Evolutionary conservation across 305 asterid species (phyloP).

Genomic region (Caryopteris hybrid): DNA sequence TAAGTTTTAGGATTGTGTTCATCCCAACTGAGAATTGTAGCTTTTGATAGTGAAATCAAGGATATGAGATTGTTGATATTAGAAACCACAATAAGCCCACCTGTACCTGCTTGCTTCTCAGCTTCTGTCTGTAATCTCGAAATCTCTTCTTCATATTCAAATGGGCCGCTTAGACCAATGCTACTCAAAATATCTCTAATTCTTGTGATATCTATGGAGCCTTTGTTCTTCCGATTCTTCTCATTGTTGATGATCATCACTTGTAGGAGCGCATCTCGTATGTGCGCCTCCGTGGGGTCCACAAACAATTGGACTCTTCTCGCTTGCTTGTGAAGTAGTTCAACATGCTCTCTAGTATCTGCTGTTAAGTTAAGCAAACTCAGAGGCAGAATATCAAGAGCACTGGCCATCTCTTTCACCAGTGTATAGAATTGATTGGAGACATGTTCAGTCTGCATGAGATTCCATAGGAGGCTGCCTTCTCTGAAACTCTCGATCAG

Average conservation of each 20-base stretch:
- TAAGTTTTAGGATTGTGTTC: slow-evolving; percentile 17
- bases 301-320: slow-evolving; percentile 42
- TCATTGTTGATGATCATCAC: slow-evolving; percentile 32
- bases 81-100: slow-evolving; percentile 61
- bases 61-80: slow-evolving; percentile 63
- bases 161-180: slow-evolving; percentile 43
- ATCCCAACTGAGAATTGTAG: slow-evolving; percentile 29
- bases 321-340: slow-evolving; percentile 69
- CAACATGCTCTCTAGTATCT: slow-evolving; percentile 76
- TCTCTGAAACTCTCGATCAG: slow-evolving; percentile 50
- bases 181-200: slow-evolving; percentile 34
- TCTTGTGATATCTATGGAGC: slow-evolving; percentile 32
- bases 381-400: slow-evolving; percentile 74
- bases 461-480: slow-evolving; percentile 66
- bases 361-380: slow-evolving; percentile 56
- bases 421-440: slow-evolving; percentile 50
- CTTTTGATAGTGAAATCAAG: slow-evolving; percentile 46
- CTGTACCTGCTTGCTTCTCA: slow-evolving; percentile 78
- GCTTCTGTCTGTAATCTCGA: slow-evolving; percentile 61
- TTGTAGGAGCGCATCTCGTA: slow-evolving; percentile 49
- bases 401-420: slow-evolving; percentile 65
- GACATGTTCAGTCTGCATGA: slow-evolving; percentile 55
- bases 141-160: slow-evolving; percentile 57
- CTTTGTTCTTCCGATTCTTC: slow-evolving; percentile 37
- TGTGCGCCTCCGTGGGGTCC: slow-evolving; percentile 39